These are phyloP conservation scores for Elasticomyces elasticus DNA, from an alignment of 495 filamentous ascomycete genomes.

Conservation along the genomic window DNA sequence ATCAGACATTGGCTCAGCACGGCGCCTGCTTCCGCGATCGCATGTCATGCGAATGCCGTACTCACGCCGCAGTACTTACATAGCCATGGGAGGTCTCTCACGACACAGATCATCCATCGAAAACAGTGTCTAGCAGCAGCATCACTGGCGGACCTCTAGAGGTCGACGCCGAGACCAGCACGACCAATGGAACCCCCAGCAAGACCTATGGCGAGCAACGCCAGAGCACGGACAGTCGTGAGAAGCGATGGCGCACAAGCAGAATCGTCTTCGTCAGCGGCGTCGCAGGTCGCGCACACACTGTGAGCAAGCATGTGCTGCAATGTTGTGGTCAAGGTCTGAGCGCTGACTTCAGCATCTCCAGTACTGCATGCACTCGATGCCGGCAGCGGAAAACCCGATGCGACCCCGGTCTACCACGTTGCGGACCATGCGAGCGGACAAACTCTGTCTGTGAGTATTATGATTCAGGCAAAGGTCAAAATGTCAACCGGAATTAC, in stretches of 20 bases:
- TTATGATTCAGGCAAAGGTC: slow-evolving; percentile 72
- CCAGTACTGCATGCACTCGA: slow-evolving; percentile 16
- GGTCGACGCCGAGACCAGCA: not conserved
- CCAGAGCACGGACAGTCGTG: not conserved
- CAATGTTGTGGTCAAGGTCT: not conserved
- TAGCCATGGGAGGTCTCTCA: too few species aligned
- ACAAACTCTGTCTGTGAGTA: slow-evolving; percentile 86
- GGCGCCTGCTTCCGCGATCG: too few species aligned
- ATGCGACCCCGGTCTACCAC: slow-evolving; percentile 83
- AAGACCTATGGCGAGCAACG: not conserved
- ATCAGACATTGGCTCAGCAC: too few species aligned
- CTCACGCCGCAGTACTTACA: too few species aligned
- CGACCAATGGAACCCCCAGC: not conserved
- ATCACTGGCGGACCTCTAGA: not conserved
- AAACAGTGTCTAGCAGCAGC: not conserved
- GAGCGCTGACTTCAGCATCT: not conserved
- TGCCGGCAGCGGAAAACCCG: slow-evolving; percentile 73
- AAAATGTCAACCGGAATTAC: slow-evolving; percentile 71
- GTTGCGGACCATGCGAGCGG: slow-evolving; percentile 85
- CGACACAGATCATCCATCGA: too few species aligned
- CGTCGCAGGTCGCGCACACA: slow-evolving; percentile 10
- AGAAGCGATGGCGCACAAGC: not conserved
- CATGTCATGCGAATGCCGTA: too few species aligned
- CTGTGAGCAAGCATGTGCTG: not conserved
- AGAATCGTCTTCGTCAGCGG: slow-evolving; percentile 1